Evolutionary conservation across 345 rosid genomes (phyloP).

Genomic region (Durio zibethinus): DNA sequence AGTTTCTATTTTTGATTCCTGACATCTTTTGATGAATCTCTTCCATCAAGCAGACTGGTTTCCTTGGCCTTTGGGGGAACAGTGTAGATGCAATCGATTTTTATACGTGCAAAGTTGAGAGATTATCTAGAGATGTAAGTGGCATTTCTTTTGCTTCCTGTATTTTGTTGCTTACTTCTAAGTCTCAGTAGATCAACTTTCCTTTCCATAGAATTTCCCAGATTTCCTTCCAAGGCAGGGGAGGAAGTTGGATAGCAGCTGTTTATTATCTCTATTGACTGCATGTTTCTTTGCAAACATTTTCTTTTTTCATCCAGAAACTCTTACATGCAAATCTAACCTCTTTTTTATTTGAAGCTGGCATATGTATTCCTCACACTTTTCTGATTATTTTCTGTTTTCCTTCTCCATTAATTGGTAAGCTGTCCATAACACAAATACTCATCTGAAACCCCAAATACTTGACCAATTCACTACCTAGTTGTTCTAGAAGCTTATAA

Average conservation of each 20-base stretch:
- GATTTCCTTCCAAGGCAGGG: neutral
- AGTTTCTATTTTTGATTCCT: conserved; percentile 9
- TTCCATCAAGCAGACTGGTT: conserved; percentile 52
- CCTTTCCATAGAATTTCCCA: neutral
- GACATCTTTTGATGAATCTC: neutral
- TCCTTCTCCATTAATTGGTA: neutral
- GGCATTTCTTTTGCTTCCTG: neutral
- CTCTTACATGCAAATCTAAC: neutral
- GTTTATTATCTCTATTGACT: neutral
- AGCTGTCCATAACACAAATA: neutral
- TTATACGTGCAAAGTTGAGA: conserved; percentile 57
- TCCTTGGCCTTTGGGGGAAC: conserved; percentile 69
- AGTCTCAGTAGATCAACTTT: neutral
- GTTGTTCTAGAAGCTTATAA: neutral
- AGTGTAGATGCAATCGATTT: conserved; percentile 73
- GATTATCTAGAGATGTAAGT: conserved; percentile 54
- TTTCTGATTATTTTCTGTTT: neutral
- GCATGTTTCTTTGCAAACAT: neutral
- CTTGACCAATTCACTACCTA: neutral
- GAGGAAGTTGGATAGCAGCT: neutral
- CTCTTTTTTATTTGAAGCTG: neutral
- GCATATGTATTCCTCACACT: neutral
- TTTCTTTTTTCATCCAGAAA: neutral
- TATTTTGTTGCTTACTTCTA: neutral
- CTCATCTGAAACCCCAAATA: neutral